Conservation (phyloP, 352 stramenopile species). For the Globisporangium parvum region DNA sequence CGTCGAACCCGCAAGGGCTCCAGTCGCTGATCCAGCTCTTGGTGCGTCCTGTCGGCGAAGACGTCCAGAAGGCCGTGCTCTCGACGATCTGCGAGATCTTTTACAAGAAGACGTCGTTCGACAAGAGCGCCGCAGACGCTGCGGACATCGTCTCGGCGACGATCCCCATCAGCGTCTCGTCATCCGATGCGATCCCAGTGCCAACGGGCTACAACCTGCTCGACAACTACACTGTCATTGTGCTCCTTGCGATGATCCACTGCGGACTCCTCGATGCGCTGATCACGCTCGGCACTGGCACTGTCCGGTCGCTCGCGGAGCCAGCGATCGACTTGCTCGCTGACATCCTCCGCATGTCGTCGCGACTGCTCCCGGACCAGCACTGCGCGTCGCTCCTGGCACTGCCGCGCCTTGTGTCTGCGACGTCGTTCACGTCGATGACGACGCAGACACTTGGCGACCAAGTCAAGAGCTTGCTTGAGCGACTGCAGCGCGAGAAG, state of each 20-base stretch:
- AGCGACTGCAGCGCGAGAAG: slow-evolving; percentile 75
- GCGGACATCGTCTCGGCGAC: slow-evolving; percentile 33
- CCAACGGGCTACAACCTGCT: slow-evolving; percentile 76
- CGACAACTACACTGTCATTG: slow-evolving; percentile 86
- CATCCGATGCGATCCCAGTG: slow-evolving; percentile 51
- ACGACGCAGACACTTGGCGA: slow-evolving; percentile 67
- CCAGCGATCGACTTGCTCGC: slow-evolving; percentile 80
- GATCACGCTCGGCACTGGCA: slow-evolving; percentile 73
- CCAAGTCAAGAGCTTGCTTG: slow-evolving; percentile 62
- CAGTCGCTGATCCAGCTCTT: slow-evolving; percentile 83
- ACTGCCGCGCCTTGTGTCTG: slow-evolving; percentile 72
- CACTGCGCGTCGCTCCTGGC: slow-evolving; percentile 77
- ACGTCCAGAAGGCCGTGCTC: slow-evolving; percentile 84
- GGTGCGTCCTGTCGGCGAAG: slow-evolving; percentile 82
- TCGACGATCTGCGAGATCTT: slow-evolving; percentile 89
- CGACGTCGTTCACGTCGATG: slow-evolving; percentile 66
- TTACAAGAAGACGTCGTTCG: slow-evolving; percentile 80
- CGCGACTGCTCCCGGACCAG: slow-evolving; percentile 74
- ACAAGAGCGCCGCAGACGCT: slow-evolving; percentile 42
- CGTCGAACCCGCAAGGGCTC: slow-evolving; percentile 82
- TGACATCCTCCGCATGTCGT: slow-evolving; percentile 81
- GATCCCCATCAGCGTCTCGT: slow-evolving; percentile 67
- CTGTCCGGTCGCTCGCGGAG: slow-evolving; percentile 66
- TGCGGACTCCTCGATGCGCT: slow-evolving; percentile 79
- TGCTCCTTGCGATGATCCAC: slow-evolving; percentile 82